Evolutionary conservation across 2,329 filamentous ascomycete genomes (phyloP), one percentile per base, ranked within the genome.

Genomic region (Fusarium sp.): DNA sequence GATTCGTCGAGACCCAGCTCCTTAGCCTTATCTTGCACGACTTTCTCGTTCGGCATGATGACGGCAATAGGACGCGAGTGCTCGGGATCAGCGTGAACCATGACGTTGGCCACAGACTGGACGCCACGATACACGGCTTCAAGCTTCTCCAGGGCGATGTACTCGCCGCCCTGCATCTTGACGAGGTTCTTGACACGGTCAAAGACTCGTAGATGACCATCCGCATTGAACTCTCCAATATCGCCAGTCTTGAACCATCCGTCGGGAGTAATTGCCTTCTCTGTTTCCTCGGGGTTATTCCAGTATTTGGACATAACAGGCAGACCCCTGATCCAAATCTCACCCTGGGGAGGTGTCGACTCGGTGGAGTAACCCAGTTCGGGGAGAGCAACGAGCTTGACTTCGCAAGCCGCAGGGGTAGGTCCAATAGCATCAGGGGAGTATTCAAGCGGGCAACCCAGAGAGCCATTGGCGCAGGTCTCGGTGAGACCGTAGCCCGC

Each of bases 151-250:
- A 99, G 85, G 22, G 94, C 95, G 75, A 98, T 96, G 78, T 98
- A 98, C 82, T 98, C 94, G 69, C 94, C 94, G 59, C 93, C 93
- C 65, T 92, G 86, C 64, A 95, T 93, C 88, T 98, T 98, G 77
- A 98, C 91, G 53, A 98, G 82, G 79, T 98, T 98, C 88, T 98
- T 98, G 87, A 97, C 93, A 69, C 94, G 92, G 77, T 98, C 94
- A 73, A 98, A 93, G 75, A 98, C 89, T 69, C 84, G 86, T 66
- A 98, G 79, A 75, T 96, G 91, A 39, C 94, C 94, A 61, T 89
- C 83, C 40, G 80, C 74, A 76, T 94, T 89, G 71, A 94, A 95
- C 75, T 97, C 91, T 71, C 94, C 94, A 75, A 98, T 95, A 72
- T 98, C 94, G 60, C 94, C 94, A 13, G 93, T 96, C 84, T 91